Evolutionary conservation across 768 basidiomycete species (phyloP).

Genomic region (Calocybe gangraenosa): DNA sequence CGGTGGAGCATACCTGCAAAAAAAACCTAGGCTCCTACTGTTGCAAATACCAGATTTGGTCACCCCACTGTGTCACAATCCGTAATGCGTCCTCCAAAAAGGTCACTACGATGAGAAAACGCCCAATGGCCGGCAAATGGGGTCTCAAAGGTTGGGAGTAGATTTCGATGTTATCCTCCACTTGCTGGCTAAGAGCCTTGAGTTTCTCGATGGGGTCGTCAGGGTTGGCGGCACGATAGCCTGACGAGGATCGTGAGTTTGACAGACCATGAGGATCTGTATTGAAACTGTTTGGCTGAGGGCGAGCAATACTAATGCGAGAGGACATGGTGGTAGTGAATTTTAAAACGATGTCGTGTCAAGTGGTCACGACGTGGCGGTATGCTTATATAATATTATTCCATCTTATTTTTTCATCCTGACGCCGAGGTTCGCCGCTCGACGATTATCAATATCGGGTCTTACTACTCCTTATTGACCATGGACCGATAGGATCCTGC

Average conservation of each 20-base stretch:
- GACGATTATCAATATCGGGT: too few relatives aligned
- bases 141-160: slow-evolving; percentile 92
- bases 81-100: slow-evolving; percentile 96
- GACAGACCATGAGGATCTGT: slow-evolving; percentile 78
- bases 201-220: slow-evolving; percentile 82
- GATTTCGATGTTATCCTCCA: slow-evolving; percentile 92
- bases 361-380: slow-evolving; percentile 46
- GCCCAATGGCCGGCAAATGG: slow-evolving; percentile 89
- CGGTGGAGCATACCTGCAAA: background rate
- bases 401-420: too few relatives aligned
- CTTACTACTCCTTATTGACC: too few relatives aligned
- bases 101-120: slow-evolving; percentile 96
- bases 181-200: slow-evolving; percentile 60
- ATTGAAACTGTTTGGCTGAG: slow-evolving; percentile 53
- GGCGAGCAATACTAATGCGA: slow-evolving; percentile 79
- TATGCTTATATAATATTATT: slow-evolving; percentile 29
- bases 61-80: slow-evolving; percentile 91
- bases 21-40: slow-evolving; percentile 50
- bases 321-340: slow-evolving; percentile 61
- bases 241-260: slow-evolving; percentile 63
- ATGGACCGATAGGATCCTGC: too few relatives aligned
- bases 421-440: background rate
- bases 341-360: slow-evolving; percentile 35
- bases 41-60: slow-evolving; percentile 98
- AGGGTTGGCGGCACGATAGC: slow-evolving; percentile 77